phyloP scores from a whole-genome alignment of 1,284 basidiomycete genomes.

The Boletus sp. region DNA sequence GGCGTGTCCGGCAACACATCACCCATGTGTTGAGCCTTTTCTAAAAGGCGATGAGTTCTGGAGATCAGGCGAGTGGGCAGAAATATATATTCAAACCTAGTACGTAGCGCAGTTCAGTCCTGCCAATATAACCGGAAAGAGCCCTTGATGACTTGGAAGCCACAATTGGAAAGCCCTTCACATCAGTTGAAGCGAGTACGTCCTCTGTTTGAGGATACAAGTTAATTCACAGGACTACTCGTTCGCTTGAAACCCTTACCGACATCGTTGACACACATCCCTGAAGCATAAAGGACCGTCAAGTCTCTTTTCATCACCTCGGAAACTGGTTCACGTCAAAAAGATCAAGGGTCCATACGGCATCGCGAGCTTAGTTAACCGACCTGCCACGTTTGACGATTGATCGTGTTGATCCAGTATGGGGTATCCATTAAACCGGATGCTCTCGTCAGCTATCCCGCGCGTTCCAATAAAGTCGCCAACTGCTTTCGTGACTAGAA shows the following conservation, averaged over 20 bases:
- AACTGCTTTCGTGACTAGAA: constrained; percentile 95
- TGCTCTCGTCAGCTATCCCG: constrained; percentile 97
- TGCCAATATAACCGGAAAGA: constrained; percentile 85
- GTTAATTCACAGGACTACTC: not conserved
- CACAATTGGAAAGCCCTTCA: constrained; percentile 92
- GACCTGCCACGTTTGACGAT: constrained; percentile 83
- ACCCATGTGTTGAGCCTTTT: constrained; percentile 64
- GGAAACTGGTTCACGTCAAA: constrained; percentile 54
- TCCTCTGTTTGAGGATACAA: constrained; percentile 46
- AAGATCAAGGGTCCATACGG: constrained; percentile 2
- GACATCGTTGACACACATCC: constrained; percentile 74
- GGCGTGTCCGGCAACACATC: constrained; percentile 60
- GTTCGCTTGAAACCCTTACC: constrained; percentile 46
- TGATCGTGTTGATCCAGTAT: constrained; percentile 94
- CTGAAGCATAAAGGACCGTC: constrained; percentile 67
- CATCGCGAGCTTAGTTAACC: constrained; percentile 20
- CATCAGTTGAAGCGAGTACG: constrained; percentile 63
- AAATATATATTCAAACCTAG: constrained; percentile 50
- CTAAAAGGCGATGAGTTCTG: constrained; percentile 37
- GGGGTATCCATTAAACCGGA: constrained; percentile 95
- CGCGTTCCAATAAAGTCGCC: constrained; percentile 92
- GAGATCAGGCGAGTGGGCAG: not conserved
- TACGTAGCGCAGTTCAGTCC: constrained; percentile 82
- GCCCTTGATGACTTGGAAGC: constrained; percentile 48
- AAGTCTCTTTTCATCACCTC: constrained; percentile 86